phyloP scores from a whole-genome alignment of 345 rosid genomes.

The Toxicodendron radicans region DNA sequence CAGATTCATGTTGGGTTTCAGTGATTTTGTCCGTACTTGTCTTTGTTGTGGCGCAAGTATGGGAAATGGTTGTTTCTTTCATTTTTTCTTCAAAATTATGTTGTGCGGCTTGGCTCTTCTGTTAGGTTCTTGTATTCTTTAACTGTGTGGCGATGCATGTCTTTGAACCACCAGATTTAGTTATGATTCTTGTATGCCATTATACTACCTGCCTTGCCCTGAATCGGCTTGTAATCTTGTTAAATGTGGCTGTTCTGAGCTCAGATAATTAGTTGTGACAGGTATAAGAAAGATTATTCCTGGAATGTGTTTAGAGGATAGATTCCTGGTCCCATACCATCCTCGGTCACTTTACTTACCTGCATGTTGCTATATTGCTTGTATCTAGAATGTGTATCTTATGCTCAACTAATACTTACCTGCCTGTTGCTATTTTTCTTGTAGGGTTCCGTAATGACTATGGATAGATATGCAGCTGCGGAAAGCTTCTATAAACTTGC shows the following conservation, averaged over 20 bases:
- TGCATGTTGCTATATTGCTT: not conserved
- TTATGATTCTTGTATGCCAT: not conserved
- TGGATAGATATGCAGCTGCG: conserved; percentile 96
- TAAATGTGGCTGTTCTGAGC: not conserved
- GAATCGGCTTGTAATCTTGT: not conserved
- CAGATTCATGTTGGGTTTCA: too few relatives aligned
- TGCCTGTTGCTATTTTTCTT: conserved; percentile 11
- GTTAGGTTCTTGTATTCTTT: not conserved
- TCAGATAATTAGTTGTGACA: not conserved
- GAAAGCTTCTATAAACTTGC: conserved; percentile 98
- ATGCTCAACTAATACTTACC: conserved; percentile 1
- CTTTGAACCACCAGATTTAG: not conserved
- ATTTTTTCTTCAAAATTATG: not conserved
- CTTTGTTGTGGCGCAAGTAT: too few relatives aligned
- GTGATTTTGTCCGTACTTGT: too few relatives aligned
- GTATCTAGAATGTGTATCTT: not conserved
- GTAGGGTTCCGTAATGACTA: conserved; percentile 77
- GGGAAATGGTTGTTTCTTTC: too few relatives aligned
- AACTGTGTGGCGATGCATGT: not conserved
- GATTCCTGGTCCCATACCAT: not conserved
- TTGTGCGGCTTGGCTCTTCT: not conserved
- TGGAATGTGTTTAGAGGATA: not conserved
- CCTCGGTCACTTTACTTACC: not conserved
- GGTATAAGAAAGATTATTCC: conserved; percentile 6
- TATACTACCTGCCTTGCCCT: not conserved